A percentile compares a stretch with the other conserved stretches of the same genome.
Conservation (phyloP, 176 grass and related monocot species). For the Rhynchospora tenuis region DNA sequence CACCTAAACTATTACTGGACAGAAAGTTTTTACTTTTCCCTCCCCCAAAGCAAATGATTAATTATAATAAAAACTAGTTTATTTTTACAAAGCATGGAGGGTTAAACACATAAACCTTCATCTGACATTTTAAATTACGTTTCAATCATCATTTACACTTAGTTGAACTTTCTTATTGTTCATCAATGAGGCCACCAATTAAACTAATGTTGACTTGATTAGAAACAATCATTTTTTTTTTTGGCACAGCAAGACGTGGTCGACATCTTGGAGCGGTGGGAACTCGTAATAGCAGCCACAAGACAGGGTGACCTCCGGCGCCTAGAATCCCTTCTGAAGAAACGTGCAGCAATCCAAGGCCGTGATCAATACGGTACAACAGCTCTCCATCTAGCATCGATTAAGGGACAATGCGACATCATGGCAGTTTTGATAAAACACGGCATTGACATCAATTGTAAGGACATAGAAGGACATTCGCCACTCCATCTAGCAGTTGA, state of each 20-base stretch:
- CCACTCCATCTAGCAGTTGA: slow-evolving; percentile 84
- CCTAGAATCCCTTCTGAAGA: slow-evolving; percentile 60
- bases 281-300: slow-evolving; percentile 72
- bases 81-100: not conserved
- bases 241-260: slow-evolving; percentile 56
- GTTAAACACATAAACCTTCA: not conserved
- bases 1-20: not conserved
- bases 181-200: not conserved
- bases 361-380: slow-evolving; percentile 84
- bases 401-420: slow-evolving; percentile 72
- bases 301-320: slow-evolving; percentile 57
- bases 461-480: slow-evolving; percentile 73
- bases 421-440: slow-evolving; percentile 59
- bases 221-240: not conserved
- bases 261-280: slow-evolving; percentile 67
- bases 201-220: not conserved
- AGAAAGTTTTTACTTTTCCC: not conserved
- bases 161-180: not conserved
- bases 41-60: not conserved
- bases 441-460: slow-evolving; percentile 63
- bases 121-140: not conserved
- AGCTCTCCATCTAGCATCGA: slow-evolving; percentile 66
- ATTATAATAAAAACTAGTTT: not conserved
- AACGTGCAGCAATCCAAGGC: slow-evolving; percentile 44
- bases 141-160: not conserved